Base-by-base conservation (phyloP, 2,329 filamentous ascomycete species). In the Cercospora sp. region DNA sequence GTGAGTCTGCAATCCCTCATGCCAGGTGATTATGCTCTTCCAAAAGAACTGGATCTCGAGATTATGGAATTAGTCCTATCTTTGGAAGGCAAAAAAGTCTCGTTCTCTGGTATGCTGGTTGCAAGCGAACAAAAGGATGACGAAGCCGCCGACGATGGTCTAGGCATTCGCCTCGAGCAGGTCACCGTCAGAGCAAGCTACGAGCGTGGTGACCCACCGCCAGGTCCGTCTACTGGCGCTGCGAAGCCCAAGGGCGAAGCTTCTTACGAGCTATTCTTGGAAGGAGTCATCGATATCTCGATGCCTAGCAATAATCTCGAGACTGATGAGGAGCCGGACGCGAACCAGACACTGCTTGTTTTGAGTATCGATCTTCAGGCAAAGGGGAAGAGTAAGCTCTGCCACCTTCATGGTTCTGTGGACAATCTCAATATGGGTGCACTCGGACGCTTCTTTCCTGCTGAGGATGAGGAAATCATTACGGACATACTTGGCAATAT, bases 401-500 rank as follows among this genome's bases (percentile, higher is more conserved):
- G 55, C 40, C 20, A 26, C 13, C 36, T 65, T n/a, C 64, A 55
- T 16, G 42, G 33, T 13, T 51, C 31, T 26, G 57, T 48, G 3
- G 36, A 57, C 5, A 45, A 61, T 30, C 57, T 65, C 9, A 65
- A 51, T 9, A 26, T 65, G n/a, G 57, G 20, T 13, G 8, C 18
- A 30, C 57, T 65, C 1, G 58, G 33, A 1, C 64, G 42, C 5
- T 65, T 65, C 40, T 65, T 65, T 42, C 55, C 40, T 23, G 33
- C 13, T 7, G 64, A 65, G 30, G 64, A 65, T 18, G 31, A 30
- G 10, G 33, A 16, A 8, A 61, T 61, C 7, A 40, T 60, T 5
- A 55, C 33, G 13, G 64, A 65, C 31, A 31, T 55, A 10, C 64
- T 65, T 10, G 64, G 64, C 0, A 55, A 65, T 16, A 48, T 65